Evolutionary conservation across 768 basidiomycete species (phyloP), one percentile per base, ranked within the genome.

Genomic region (Rhodotorula taiwanensis): DNA sequence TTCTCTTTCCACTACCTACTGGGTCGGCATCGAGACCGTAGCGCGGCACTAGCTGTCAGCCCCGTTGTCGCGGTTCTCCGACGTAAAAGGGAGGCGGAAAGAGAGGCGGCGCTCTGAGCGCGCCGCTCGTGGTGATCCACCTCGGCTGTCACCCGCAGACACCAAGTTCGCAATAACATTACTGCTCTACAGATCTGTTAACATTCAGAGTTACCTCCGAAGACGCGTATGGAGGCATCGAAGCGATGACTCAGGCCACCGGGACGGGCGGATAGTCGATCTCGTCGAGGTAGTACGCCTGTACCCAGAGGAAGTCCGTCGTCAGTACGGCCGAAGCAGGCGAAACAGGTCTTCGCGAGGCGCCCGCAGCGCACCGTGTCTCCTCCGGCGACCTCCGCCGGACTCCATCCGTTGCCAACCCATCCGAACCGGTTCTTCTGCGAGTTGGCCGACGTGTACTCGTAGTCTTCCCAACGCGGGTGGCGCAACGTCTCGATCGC

Each of bases 391-490:
- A 80, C 79, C 70, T 84, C 84, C 25, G 78, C 78, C n/a, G 77
- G 72, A 11, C 83, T 82, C 70, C 80, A 81, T 21, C 84, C 83
- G 58, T 84, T 80, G 4, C 85, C 84, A 11, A 84, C 77, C 81
- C 82, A 86, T 60, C 80, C 76, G 66, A 84, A 78, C 15, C 81
- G 73, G 66, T 84, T 84, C 27, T 62, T 54, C 13, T 42, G 23
- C 2, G 1, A 23, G 21, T 43, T 20, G 5, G 55, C 42, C 5
- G 51, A 57, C 5, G 34, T 45, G 64, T 43, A 65, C 27, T 60
- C 53, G 63, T 77, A 85, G 67, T 85, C 84, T 62, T 86, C 84
- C 83, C 83, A 85, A 9, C 84, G 80, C 9, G 83, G 84, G 71
- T 82, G 73, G 42, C 76, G 74, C 9, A 86, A 72, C 3, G 80